Percentiles rank a stretch among this genome's conserved stretches.
Conservation (phyloP, 2,329 filamentous ascomycete species). For the Aureobasidium sp. region DNA sequence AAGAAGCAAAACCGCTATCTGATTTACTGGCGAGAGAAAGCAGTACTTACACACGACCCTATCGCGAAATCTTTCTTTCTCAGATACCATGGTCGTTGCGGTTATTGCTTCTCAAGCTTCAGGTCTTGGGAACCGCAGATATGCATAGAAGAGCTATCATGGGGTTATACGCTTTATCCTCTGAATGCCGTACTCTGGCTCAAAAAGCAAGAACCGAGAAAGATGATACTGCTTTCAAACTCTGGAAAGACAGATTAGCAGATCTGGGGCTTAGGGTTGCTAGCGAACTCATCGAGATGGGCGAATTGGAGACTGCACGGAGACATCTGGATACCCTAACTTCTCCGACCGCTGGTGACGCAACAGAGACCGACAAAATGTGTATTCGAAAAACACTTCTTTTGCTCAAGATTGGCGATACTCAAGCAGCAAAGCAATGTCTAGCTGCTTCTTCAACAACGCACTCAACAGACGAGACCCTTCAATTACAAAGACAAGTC, state of each 20-base stretch:
- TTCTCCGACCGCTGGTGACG: not conserved
- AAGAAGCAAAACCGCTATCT: constrained; percentile 56
- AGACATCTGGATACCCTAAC: constrained; percentile 50
- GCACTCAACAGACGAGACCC: not conserved
- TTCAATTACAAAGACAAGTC: not conserved
- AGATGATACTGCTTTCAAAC: constrained; percentile 48
- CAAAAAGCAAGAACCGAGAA: constrained; percentile 36
- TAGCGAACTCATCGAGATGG: constrained; percentile 73
- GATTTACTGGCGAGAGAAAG: constrained; percentile 39
- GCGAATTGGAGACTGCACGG: constrained; percentile 72
- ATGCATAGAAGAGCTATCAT: constrained; percentile 75
- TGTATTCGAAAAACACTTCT: constrained; percentile 52
- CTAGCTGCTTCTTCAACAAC: constrained; percentile 27
- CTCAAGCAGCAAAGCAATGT: constrained; percentile 34
- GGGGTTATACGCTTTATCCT: constrained; percentile 76
- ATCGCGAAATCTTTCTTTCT: not conserved
- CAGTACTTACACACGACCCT: not conserved
- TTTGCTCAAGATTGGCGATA: constrained; percentile 71
- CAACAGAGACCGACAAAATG: constrained; percentile 20
- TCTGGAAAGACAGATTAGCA: constrained; percentile 65
- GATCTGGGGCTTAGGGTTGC: constrained; percentile 64
- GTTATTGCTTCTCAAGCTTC: constrained; percentile 72
- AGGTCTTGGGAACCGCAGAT: constrained; percentile 81
- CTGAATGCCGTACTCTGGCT: constrained; percentile 25
- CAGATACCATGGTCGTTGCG: constrained; percentile 80